Evolutionary conservation across 208 protist species (phyloP), one percentile per base, ranked within the genome.

Genomic region (Crithidia thermophila): DNA sequence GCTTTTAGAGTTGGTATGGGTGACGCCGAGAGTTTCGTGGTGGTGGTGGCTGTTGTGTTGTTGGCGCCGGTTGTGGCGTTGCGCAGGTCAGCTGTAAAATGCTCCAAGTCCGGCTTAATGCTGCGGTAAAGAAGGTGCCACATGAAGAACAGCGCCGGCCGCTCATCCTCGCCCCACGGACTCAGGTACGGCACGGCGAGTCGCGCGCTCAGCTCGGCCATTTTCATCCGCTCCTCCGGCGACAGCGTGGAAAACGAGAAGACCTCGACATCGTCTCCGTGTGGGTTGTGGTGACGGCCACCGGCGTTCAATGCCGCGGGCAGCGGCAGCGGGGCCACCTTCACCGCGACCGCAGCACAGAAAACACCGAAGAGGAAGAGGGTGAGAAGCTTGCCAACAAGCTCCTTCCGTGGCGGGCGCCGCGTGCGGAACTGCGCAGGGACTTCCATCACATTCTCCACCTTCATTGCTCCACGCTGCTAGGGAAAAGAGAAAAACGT

Each of bases 51-150:
- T 10, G 30, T 0, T 1, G 18, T 28, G 21, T 28, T 53, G 11
- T 16, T 21, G 13, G 13, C 10, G 13, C 6, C 28, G 3, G 46
- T 57, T 3, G 21, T 31, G 28, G 9, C 25, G 10, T 55, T 40
- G 20, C 21, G 20, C 59, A 62, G 30, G 0, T 36, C 13, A 9
- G 31, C 42, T 0, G 30, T 37, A 31, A 81, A 51, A 28, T 51
- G 27, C 36, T 60, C 47, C 37, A 63, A 23, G 31, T 72, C 67
- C 3, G 67, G 36, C 57, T 65, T 72, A 47, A 72, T 53, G 47
- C 69, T 78, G 28, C 65, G 55, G 43, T 84, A 84, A 33, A 84
- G 56, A 10, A 69, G 66, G 20, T 53, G 62, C 74, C 79, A 84
- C 67, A 72, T 52, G 33, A 59, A 62, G 25, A 78, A 69, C 8